A percentile compares a stretch with the other conserved stretches of the same genome.
Evolutionary conservation across 805 yeast genomes (phyloP).

Genomic region (Kazachstania viticola): DNA sequence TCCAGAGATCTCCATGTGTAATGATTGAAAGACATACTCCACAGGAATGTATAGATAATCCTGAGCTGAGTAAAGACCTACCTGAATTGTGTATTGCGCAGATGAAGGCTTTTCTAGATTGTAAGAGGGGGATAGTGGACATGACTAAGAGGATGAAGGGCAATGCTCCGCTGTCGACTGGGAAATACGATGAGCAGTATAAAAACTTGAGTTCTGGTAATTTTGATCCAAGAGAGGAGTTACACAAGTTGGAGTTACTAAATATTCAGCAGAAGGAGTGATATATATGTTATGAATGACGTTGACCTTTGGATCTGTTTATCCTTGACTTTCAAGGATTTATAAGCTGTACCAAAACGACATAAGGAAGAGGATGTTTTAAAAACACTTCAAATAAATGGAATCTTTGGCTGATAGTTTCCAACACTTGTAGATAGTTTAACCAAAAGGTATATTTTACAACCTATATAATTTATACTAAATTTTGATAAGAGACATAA

Average conservation of each 20-base stretch:
- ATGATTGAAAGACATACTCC: slow-evolving; percentile 83
- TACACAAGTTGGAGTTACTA: slow-evolving; percentile 54
- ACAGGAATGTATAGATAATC: slow-evolving; percentile 72
- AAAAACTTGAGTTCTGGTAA: slow-evolving; percentile 71
- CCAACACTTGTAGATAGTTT: too few relatives aligned
- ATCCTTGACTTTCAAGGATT: too few relatives aligned
- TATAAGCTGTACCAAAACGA: too few relatives aligned
- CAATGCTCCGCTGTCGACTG: slow-evolving; percentile 86
- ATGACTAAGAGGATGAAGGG: slow-evolving; percentile 88
- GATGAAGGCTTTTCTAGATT: slow-evolving; percentile 75
- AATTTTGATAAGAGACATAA: too few relatives aligned
- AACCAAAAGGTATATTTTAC: too few relatives aligned
- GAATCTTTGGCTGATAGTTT: too few relatives aligned
- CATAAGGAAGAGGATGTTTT: too few relatives aligned
- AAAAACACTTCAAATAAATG: too few relatives aligned
- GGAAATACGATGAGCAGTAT: slow-evolving; percentile 81
- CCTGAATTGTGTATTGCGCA: slow-evolving; percentile 86
- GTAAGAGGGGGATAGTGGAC: slow-evolving; percentile 84
- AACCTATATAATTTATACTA: too few relatives aligned
- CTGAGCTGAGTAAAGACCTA: slow-evolving; percentile 59
- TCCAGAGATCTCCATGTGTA: slow-evolving; percentile 95
- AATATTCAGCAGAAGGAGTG: slow-evolving; percentile 37
- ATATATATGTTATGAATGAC: too few relatives aligned
- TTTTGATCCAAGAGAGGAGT: slow-evolving; percentile 72
- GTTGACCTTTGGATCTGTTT: too few relatives aligned